Percentiles rank a stretch among this genome's conserved stretches.
These are phyloP conservation scores for Colletotrichum viniferum DNA, from an alignment of 2,329 filamentous ascomycete genomes.

Conservation along the genomic window DNA sequence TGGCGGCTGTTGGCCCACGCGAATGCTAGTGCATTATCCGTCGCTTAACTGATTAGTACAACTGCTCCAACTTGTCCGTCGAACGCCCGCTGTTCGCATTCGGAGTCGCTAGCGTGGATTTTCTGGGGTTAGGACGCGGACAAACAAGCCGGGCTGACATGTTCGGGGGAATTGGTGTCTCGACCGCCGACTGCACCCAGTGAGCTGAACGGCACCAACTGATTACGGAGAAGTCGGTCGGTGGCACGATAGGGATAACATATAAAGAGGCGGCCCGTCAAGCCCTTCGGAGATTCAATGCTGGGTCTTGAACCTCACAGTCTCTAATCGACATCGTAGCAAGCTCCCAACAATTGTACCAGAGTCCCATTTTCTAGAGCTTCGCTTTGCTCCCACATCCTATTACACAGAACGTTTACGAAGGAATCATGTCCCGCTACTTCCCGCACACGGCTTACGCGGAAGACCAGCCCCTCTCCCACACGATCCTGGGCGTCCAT, in stretches of 20 bases:
- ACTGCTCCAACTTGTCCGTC: not conserved
- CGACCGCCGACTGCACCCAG: not conserved
- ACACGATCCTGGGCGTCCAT: conserved; percentile 63
- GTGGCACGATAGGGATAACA: conserved; percentile 2
- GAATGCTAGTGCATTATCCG: not conserved
- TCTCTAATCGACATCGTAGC: not conserved
- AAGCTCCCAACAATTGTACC: not conserved
- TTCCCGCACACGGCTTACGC: conserved; percentile 61
- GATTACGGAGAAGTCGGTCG: not conserved
- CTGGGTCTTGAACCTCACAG: not conserved
- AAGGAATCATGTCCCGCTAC: conserved; percentile 54
- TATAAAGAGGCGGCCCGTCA: not conserved
- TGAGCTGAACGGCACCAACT: not conserved
- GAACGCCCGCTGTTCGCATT: not conserved
- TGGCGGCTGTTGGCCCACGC: not conserved
- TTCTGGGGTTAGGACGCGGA: not conserved
- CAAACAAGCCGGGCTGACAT: not conserved
- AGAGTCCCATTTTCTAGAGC: not conserved
- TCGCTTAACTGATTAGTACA: not conserved
- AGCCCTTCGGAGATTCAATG: not conserved
- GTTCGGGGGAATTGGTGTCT: not conserved
- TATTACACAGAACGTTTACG: not conserved
- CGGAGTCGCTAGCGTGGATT: not conserved
- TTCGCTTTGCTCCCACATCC: rapidly evolving
- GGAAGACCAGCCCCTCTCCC: conserved; percentile 64